phyloP scores from a whole-genome alignment of 768 basidiomycete genomes.

The Lactarius hatsudake region DNA sequence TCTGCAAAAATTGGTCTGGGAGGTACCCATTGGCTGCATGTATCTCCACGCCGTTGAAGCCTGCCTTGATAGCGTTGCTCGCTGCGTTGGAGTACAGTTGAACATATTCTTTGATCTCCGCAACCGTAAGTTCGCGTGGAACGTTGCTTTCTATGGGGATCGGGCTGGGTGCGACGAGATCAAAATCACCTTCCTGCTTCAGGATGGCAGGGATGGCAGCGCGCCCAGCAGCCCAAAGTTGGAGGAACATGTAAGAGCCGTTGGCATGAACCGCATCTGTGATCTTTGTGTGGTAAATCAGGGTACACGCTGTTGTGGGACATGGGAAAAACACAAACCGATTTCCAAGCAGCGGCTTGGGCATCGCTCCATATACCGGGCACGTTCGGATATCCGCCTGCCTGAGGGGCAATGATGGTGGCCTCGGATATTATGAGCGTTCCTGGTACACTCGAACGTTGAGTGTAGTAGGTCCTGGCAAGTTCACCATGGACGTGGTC shows the following conservation, averaged over 20 bases:
- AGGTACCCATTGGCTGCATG: conserved; percentile 33
- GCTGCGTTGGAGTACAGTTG: conserved; percentile 35
- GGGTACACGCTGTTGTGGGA: not conserved
- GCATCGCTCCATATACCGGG: conserved; percentile 64
- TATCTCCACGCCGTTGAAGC: conserved; percentile 45
- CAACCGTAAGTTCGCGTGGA: conserved; percentile 31
- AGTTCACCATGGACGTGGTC: conserved; percentile 39
- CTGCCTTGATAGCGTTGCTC: conserved; percentile 37
- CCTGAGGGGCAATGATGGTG: conserved; percentile 48
- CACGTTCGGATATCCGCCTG: conserved; percentile 47
- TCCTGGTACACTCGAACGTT: conserved; percentile 47
- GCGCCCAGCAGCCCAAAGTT: conserved; percentile 58
- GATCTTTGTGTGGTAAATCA: conserved; percentile 38
- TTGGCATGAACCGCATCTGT: conserved; percentile 56
- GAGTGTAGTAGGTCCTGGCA: conserved; percentile 47
- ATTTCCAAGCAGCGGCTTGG: conserved; percentile 54
- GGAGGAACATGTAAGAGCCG: conserved; percentile 50
- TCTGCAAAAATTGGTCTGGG: conserved; percentile 40
- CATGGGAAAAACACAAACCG: conserved; percentile 33
- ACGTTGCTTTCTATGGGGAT: conserved; percentile 35
- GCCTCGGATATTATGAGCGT: conserved; percentile 59
- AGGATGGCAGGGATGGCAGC: conserved; percentile 38
- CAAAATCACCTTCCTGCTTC: conserved; percentile 36
- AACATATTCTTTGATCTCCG: conserved; percentile 31
- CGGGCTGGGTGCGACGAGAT: conserved; percentile 31